These are phyloP conservation scores for Leishmania mexicana DNA, from an alignment of 208 protist species.

Conservation along the genomic window DNA sequence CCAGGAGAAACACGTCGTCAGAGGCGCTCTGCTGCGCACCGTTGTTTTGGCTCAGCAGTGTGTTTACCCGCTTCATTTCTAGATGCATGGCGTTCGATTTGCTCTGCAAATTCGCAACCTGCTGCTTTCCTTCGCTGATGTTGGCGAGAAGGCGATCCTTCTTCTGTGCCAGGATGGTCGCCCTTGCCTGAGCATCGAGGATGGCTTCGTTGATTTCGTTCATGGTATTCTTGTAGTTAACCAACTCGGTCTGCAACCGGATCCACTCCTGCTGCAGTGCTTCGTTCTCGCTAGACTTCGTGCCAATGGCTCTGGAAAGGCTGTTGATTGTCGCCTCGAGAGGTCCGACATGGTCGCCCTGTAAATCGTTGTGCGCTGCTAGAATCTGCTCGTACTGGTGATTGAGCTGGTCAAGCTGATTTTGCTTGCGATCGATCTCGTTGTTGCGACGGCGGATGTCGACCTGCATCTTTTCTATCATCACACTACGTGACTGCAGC, in stretches of 20 bases:
- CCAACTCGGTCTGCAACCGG: constrained; percentile 94
- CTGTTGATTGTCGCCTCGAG: constrained; percentile 96
- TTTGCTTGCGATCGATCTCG: constrained; percentile 97
- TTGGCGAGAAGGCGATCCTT: constrained; percentile 80
- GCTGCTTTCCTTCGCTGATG: constrained; percentile 77
- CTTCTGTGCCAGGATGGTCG: constrained; percentile 92
- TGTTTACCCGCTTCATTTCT: constrained; percentile 94
- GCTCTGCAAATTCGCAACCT: constrained; percentile 75
- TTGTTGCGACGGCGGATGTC: constrained; percentile 95
- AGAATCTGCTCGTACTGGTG: constrained; percentile 92
- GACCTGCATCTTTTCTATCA: constrained; percentile 95
- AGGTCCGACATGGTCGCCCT: constrained; percentile 91
- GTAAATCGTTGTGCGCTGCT: constrained; percentile 49
- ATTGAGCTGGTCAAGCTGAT: constrained; percentile 96
- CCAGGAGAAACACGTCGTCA: constrained; percentile 92
- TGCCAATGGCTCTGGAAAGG: constrained; percentile 91
- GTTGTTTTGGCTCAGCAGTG: constrained; percentile 85
- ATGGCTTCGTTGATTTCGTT: constrained; percentile 89
- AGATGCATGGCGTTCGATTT: constrained; percentile 92
- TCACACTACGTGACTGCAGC: constrained; percentile 82
- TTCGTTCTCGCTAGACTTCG: constrained; percentile 91
- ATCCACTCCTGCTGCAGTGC: constrained; percentile 96
- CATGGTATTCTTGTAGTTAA: constrained; percentile 91
- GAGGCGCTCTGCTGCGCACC: constrained; percentile 71
- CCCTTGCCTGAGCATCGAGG: constrained; percentile 83